Evolutionary conservation across 192 early-diverging fungal genomes (phyloP).

Genomic region (Spinellus fusiger): DNA sequence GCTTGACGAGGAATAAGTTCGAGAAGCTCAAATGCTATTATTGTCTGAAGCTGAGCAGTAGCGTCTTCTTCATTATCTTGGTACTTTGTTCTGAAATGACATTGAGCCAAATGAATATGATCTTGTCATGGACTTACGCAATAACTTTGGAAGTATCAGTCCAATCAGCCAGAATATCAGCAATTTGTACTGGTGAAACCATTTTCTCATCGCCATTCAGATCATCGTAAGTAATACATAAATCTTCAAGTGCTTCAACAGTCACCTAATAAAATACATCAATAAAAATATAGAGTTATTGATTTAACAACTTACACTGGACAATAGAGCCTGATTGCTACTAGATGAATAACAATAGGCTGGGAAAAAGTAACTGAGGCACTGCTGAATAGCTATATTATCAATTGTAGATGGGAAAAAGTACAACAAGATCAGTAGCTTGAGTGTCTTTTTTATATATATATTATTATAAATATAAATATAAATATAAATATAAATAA

Average conservation of each 20-base stretch:
- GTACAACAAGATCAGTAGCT: conserved; percentile 74
- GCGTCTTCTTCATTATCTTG: conserved; percentile 5
- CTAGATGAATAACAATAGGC: conserved; percentile 72
- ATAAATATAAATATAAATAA: not conserved
- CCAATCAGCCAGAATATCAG: conserved; percentile 75
- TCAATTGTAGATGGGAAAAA: conserved; percentile 64
- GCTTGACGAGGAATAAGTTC: conserved; percentile 42
- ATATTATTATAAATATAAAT: not conserved
- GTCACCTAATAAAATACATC: conserved; percentile 22
- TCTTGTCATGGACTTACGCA: conserved; percentile 45
- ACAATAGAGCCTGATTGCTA: conserved; percentile 65
- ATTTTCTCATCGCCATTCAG: conserved; percentile 36
- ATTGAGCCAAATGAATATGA: not conserved
- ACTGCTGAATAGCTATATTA: conserved; percentile 73
- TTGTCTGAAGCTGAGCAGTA: conserved; percentile 34
- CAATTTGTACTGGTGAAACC: conserved; percentile 55
- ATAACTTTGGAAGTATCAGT: conserved; percentile 62
- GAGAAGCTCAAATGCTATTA: conserved; percentile 61
- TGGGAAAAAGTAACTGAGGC: conserved; percentile 86
- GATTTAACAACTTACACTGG: conserved; percentile 40
- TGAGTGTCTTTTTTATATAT: conserved; percentile 48
- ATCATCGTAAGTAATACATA: conserved; percentile 28
- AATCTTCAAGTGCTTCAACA: conserved; percentile 29
- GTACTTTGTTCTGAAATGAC: conserved; percentile 6
- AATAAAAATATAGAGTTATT: conserved; percentile 12